These are phyloP conservation scores for Phymatotrichopsis omnivora DNA, from an alignment of 2,329 filamentous ascomycete genomes.

Conservation along the genomic window DNA sequence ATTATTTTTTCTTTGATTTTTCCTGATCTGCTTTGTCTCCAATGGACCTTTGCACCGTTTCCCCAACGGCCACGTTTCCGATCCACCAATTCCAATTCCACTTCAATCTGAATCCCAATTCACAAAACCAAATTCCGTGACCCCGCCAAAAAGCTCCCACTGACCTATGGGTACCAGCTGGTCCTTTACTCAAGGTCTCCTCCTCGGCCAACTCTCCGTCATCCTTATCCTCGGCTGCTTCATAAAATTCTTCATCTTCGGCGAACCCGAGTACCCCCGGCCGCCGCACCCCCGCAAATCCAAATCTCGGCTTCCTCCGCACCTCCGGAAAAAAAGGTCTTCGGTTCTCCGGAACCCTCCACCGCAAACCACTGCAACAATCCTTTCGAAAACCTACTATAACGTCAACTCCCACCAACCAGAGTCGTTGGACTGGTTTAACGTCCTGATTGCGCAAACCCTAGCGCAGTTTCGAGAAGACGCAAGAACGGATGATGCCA, in stretches of 20 bases:
- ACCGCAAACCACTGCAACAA: conserved; percentile 79
- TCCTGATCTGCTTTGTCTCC: too few species aligned
- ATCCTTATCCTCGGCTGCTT: conserved; percentile 85
- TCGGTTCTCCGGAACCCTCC: conserved; percentile 63
- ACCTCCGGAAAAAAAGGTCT: conserved; percentile 54
- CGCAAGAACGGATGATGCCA: conserved; percentile 81
- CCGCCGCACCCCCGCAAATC: conserved; percentile 37
- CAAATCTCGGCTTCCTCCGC: conserved; percentile 40
- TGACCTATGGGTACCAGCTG: conserved; percentile 54
- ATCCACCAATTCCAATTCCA: not conserved
- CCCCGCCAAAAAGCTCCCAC: conserved; percentile 5
- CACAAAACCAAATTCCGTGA: too few species aligned
- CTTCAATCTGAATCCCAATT: not conserved
- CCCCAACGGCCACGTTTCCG: not conserved
- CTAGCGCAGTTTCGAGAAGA: conserved; percentile 92
- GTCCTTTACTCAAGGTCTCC: conserved; percentile 86
- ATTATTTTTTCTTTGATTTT: not conserved
- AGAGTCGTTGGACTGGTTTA: conserved; percentile 97
- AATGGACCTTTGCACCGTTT: conserved; percentile 5
- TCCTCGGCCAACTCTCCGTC: conserved; percentile 86
- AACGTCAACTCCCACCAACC: conserved; percentile 92
- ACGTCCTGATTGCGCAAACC: conserved; percentile 90
- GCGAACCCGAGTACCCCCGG: conserved; percentile 64
- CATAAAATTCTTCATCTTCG: conserved; percentile 99
- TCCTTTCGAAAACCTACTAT: conserved; percentile 95